Evolutionary conservation across 2,329 filamentous ascomycete genomes (phyloP).

Genomic region (Nectriaceae sp.): DNA sequence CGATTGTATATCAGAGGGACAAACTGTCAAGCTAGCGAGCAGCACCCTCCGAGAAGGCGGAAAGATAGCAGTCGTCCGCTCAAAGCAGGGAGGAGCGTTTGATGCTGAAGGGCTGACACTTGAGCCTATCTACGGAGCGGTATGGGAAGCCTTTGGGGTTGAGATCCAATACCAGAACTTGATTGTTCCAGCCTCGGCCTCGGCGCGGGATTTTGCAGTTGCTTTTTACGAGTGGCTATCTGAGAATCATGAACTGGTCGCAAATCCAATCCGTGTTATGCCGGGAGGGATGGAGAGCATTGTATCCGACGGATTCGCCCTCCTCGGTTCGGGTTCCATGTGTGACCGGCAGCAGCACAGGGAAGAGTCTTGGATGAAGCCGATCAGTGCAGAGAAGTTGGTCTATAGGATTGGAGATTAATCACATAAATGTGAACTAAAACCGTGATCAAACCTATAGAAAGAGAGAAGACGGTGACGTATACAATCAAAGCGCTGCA

Average conservation of each 20-base stretch:
- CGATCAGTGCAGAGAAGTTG: slow-evolving; percentile 44
- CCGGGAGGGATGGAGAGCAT: slow-evolving; percentile 32
- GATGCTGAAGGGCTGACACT: slow-evolving; percentile 23
- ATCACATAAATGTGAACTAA: slow-evolving; percentile 6
- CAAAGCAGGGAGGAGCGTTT: slow-evolving; percentile 23
- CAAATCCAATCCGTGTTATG: slow-evolving; percentile 35
- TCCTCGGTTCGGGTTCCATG: slow-evolving; percentile 28
- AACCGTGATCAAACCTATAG: no score
- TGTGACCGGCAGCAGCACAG: slow-evolving; percentile 15
- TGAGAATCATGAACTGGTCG: slow-evolving; percentile 7
- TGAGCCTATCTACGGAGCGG: slow-evolving; percentile 41
- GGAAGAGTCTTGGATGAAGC: slow-evolving; percentile 38
- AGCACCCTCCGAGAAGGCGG: slow-evolving; percentile 29
- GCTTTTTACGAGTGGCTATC: slow-evolving; percentile 37
- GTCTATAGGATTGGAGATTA: slow-evolving; percentile 29
- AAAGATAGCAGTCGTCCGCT: slow-evolving; percentile 27
- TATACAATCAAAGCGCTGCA: no score
- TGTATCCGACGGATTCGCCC: slow-evolving; percentile 27
- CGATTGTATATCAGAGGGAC: slow-evolving; percentile 43
- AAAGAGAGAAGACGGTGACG: no score
- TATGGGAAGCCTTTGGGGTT: slow-evolving; percentile 44
- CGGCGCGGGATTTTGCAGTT: slow-evolving; percentile 33
- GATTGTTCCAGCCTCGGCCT: slow-evolving; percentile 18
- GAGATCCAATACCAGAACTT: slow-evolving; percentile 40
- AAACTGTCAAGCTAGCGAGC: slow-evolving; percentile 35